phyloP scores from a whole-genome alignment of 2,329 filamentous ascomycete species.

The Scedosporium boydii region DNA sequence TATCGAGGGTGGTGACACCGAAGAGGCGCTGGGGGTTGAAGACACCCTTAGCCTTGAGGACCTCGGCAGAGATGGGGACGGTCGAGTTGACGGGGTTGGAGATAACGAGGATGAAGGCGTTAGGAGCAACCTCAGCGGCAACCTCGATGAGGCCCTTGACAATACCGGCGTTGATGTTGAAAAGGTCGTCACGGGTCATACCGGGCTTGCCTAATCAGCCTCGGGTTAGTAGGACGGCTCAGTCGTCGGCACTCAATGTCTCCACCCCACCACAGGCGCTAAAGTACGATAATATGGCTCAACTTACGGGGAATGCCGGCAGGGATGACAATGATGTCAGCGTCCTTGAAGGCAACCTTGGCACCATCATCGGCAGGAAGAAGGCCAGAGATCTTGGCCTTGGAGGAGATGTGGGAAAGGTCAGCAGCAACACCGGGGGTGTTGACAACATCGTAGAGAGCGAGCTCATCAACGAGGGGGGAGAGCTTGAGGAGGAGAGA shows the following conservation, averaged over 20 bases:
- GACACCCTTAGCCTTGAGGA: conserved; percentile 84
- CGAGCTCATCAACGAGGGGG: conserved; percentile 81
- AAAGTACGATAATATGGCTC: neutral
- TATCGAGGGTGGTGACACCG: conserved; percentile 96
- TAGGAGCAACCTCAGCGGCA: conserved; percentile 78
- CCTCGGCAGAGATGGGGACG: conserved; percentile 93
- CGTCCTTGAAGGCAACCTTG: conserved; percentile 81
- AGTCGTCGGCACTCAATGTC: neutral
- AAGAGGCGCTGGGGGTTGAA: conserved; percentile 96
- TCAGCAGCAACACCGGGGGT: conserved; percentile 93
- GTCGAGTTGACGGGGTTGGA: conserved; percentile 99
- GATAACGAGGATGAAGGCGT: conserved; percentile 93
- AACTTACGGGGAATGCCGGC: conserved; percentile 90
- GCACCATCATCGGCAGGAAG: conserved; percentile 79
- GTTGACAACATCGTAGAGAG: conserved; percentile 99
- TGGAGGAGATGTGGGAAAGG: conserved; percentile 92
- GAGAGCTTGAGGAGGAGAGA: conserved; percentile 92
- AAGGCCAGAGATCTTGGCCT: conserved; percentile 78
- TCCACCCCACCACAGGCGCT: neutral
- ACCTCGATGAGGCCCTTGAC: conserved; percentile 89
- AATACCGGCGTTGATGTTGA: conserved; percentile 99
- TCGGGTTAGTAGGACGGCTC: neutral
- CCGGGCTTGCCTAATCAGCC: conserved; percentile 75
- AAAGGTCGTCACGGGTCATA: conserved; percentile 98
- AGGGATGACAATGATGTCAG: conserved; percentile 93